phyloP scores from a whole-genome alignment of 306 rosid species.

The apple (Malus domestica) region ASM211411v1 NC_041799.1:13843001-13843500 shows the following conservation, averaged over 20 bases:
- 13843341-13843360: conserved; percentile 65
- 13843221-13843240: conserved; percentile 40
- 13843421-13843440: conserved; percentile 40
- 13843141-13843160: background rate
- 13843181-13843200: background rate
- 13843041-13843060: background rate
- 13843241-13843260: conserved; percentile 39
- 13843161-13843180: background rate
- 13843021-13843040: background rate
- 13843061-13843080: background rate
- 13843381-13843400: conserved; percentile 58
- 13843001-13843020: background rate
- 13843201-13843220: background rate
- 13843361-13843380: conserved; percentile 50
- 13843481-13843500: conserved; percentile 45
- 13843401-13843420: conserved; percentile 29
- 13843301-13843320: conserved; percentile 72
- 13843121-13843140: background rate
- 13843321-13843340: conserved; percentile 64
- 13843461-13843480: conserved; percentile 36
- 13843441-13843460: conserved; percentile 47
- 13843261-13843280: conserved; percentile 42
- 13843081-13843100: background rate
- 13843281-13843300: conserved; percentile 71
- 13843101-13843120: background rate